Conservation (phyloP, 768 basidiomycete species). For the Xerocomellus intermedius region DNA sequence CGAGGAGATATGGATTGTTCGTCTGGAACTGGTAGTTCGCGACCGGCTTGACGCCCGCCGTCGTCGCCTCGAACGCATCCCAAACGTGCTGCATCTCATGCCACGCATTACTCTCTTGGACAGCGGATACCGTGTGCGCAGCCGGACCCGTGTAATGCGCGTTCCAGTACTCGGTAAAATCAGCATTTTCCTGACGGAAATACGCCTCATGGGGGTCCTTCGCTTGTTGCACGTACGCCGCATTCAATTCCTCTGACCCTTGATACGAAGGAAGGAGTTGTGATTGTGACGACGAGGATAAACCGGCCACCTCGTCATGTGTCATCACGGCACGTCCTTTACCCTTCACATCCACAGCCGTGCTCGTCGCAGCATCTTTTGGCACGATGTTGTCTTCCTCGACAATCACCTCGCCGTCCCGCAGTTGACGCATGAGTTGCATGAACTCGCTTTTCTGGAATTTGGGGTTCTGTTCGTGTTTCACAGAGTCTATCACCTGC, state of each 20-base stretch:
- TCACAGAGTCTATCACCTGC: conserved; percentile 71
- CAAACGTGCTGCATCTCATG: conserved; percentile 69
- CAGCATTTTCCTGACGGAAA: conserved; percentile 66
- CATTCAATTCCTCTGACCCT: conserved; percentile 18
- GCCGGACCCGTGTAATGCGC: conserved; percentile 34
- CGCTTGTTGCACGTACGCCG: conserved; percentile 19
- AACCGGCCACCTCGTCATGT: conserved; percentile 1
- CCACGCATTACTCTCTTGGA: conserved; percentile 47
- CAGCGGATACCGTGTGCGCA: conserved; percentile 11
- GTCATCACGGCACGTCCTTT: conserved; percentile 49
- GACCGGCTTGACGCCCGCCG: conserved; percentile 58
- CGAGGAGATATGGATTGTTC: conserved; percentile 76
- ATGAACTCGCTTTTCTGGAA: conserved; percentile 85
- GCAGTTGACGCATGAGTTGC: conserved; percentile 79
- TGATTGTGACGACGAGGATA: conserved; percentile 8
- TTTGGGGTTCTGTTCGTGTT: conserved; percentile 76
- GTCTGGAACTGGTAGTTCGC: conserved; percentile 67
- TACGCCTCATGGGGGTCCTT: conserved; percentile 61
- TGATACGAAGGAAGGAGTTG: conserved; percentile 15
- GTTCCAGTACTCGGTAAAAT: conserved; percentile 63
- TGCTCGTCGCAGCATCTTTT: conserved; percentile 32
- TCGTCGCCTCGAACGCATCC: conserved; percentile 79
- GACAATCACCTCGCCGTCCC: conserved; percentile 76
- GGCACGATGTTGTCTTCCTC: conserved; percentile 77
- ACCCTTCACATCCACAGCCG: conserved; percentile 55